Evolutionary conservation across 2,329 filamentous ascomycete genomes (phyloP), one percentile per base, ranked within the genome.

Genomic region (Pyrenophora teres): DNA sequence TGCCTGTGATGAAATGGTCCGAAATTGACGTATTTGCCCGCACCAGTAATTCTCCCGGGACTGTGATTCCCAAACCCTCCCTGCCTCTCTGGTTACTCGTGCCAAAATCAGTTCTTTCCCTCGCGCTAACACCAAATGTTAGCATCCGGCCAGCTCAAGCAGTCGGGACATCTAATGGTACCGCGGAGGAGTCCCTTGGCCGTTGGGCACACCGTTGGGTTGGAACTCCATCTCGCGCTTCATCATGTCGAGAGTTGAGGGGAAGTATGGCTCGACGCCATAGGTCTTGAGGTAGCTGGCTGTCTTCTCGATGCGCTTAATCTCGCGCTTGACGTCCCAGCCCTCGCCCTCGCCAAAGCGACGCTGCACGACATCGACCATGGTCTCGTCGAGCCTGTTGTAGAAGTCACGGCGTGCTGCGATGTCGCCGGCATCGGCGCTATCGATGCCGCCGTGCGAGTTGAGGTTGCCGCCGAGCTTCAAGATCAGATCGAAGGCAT

Each of bases 401-500:
- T 82, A 82, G 68, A 82, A 82, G 33, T 77, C 74, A 31, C 77
- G 73, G 16, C 80, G 76, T 44, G 79, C 78, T 21, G 65, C 63
- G 19, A 80, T 72, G 62, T 82, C 80, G 27, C 75, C 70, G n/a
- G 73, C 67, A 53, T 80, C 78, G 45, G 76, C 76, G 41, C 73
- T 74, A 59, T 81, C 79, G 6, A 81, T 73, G 13, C 80, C 80
- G 46, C 80, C 79, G 63, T 82, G 80, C 4, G 75, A 78, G 70
- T 82, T 82, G 52, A 82, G 77, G 63, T 82, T 82, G 58, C 80
- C 80, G 65, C 78, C 80, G 9, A 82, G 76, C 66, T 82, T 82
- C 62, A 82, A 77, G 45, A 82, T 73, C 45, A 82, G 75, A 56
- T 82, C 80, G 63, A 81, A 82, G 48, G 79, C 78, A 57, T 79